Evolutionary conservation across 495 filamentous ascomycete species (phyloP).

Genomic region (Lasiosphaeria hispida): DNA sequence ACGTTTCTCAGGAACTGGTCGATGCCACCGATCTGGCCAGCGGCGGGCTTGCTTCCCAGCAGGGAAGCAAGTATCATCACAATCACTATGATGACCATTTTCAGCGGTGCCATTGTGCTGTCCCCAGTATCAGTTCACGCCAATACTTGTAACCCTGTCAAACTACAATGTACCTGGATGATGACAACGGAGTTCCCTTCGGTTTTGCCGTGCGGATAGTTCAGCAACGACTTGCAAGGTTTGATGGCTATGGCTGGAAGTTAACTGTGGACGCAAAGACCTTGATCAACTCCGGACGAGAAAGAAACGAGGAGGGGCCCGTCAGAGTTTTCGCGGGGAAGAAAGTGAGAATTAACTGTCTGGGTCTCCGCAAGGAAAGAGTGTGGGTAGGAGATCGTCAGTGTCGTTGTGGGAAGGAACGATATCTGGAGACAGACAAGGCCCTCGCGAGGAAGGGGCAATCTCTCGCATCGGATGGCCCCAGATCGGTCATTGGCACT

Average conservation of each 20-base stretch:
- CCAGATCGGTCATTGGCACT: slow-evolving; percentile 7
- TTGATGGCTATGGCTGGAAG: no score
- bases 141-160: slow-evolving; percentile 5
- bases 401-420: no score
- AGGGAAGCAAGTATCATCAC: slow-evolving; percentile 7
- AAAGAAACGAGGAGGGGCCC: not conserved
- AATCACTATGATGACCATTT: slow-evolving; percentile 3
- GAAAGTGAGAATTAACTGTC: no score
- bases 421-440: no score
- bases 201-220: not conserved
- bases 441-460: slow-evolving; percentile 7
- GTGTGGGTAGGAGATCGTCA: slow-evolving; percentile 8
- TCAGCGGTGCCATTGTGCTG: slow-evolving; percentile 1
- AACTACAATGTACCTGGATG: slow-evolving; percentile 7
- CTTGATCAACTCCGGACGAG: slow-evolving; percentile 3
- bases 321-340: no score
- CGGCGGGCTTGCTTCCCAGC: slow-evolving; percentile 10
- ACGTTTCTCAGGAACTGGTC: slow-evolving; percentile 7
- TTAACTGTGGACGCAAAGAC: slow-evolving; percentile 1
- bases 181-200: slow-evolving; percentile 3
- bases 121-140: slow-evolving; percentile 5
- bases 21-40: slow-evolving; percentile 4
- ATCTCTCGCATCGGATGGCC: no score
- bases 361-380: slow-evolving; percentile 11
- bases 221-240: no score